Percentiles rank a stretch among this genome's conserved stretches.
Evolutionary conservation across 108 stramenopile genomes (phyloP).

Genomic region (Pseudonitzschia multiseries): DNA sequence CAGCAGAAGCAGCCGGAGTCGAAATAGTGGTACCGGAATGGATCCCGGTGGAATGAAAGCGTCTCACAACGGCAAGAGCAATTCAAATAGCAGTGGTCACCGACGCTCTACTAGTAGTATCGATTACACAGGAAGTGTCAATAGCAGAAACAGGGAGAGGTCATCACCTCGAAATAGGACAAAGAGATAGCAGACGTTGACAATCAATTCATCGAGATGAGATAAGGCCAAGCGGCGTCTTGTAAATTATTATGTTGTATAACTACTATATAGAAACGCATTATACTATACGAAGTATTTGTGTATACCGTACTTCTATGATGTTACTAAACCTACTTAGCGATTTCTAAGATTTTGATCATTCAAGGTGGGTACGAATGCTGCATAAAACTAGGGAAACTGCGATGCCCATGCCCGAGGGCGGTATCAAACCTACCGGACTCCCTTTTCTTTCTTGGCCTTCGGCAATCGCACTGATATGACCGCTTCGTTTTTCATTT

Average conservation of each 20-base stretch:
- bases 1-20: background rate
- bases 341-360: no score
- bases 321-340: no score
- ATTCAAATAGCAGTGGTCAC: background rate
- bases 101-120: background rate
- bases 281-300: no score
- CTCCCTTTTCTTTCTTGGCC: constrained; percentile 77
- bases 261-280: no score
- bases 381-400: no score
- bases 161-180: background rate
- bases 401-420: background rate
- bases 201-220: no score
- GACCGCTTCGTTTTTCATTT: constrained; percentile 62
- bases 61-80: background rate
- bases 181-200: background rate
- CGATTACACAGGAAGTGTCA: background rate
- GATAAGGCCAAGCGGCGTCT: no score
- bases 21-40: background rate
- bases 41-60: background rate
- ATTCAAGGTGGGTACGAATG: no score
- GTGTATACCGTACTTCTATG: no score
- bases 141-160: background rate
- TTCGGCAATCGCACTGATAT: constrained; percentile 59
- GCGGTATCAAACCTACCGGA: background rate
- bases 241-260: no score